These are phyloP conservation scores for Artemisia annua DNA, from an alignment of 129 eudicot genomes.

Conservation along the genomic window DNA sequence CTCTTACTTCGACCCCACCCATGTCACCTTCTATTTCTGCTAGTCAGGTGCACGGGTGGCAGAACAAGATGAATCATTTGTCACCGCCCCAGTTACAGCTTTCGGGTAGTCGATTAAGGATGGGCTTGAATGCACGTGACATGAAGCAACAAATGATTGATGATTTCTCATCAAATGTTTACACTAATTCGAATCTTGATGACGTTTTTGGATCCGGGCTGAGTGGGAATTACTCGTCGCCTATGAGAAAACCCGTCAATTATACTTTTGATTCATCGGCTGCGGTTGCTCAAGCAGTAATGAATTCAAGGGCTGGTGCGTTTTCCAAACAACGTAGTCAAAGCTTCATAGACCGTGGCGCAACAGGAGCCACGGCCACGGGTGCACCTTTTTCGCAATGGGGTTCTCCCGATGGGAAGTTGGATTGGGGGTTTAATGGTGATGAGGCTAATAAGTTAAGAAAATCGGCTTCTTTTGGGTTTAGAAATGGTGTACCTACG, in stretches of 20 bases:
- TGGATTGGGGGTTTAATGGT: conserved; percentile 76
- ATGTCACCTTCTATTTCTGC: conserved; percentile 62
- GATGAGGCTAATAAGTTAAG: conserved; percentile 65
- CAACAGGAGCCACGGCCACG: neutral
- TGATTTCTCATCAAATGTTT: conserved; percentile 41
- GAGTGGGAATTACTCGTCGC: conserved; percentile 49
- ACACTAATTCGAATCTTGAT: conserved; percentile 49
- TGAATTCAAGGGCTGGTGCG: conserved; percentile 71
- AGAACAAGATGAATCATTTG: conserved; percentile 40
- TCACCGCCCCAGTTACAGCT: conserved; percentile 68
- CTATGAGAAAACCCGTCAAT: conserved; percentile 49
- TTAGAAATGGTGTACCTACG: conserved; percentile 42
- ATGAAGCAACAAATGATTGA: conserved; percentile 65
- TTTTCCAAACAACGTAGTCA: conserved; percentile 80
- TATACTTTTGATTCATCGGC: conserved; percentile 68
- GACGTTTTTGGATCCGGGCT: conserved; percentile 45
- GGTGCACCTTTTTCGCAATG: conserved; percentile 47
- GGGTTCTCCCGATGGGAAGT: conserved; percentile 80
- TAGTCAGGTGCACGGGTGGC: conserved; percentile 51
- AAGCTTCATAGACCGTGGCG: conserved; percentile 68
- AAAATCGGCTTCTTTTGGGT: conserved; percentile 84
- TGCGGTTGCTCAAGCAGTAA: conserved; percentile 79
- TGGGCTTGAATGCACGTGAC: conserved; percentile 66
- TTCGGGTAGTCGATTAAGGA: conserved; percentile 74
- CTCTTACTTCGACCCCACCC: conserved; percentile 54